Conservation (phyloP, 208 protist genomes). For the Wallacemonas sp. region DNA sequence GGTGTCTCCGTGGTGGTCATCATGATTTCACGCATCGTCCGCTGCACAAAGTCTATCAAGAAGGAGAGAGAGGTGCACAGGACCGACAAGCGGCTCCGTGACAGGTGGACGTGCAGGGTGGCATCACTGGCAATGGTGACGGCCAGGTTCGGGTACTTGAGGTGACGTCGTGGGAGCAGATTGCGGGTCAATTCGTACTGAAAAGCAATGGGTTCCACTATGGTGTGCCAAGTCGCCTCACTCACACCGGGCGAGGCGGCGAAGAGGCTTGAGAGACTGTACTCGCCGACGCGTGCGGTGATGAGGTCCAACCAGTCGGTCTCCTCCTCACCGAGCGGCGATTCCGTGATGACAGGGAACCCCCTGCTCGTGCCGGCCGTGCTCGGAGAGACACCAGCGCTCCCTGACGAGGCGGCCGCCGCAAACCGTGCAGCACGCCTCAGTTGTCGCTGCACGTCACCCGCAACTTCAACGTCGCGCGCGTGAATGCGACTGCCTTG, state of each 20-base stretch:
- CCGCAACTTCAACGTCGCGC: background rate
- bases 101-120: slow-evolving; percentile 13
- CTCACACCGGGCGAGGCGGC: no score
- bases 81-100: slow-evolving; percentile 29
- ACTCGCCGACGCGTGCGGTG: slow-evolving; percentile 11
- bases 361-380: background rate
- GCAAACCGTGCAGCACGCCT: background rate
- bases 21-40: slow-evolving; percentile 3
- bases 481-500: slow-evolving; percentile 3
- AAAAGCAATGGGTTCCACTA: slow-evolving; percentile 8
- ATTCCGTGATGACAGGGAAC: background rate
- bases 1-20: background rate
- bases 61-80: slow-evolving; percentile 30
- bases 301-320: slow-evolving; percentile 40
- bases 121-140: background rate
- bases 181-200: slow-evolving; percentile 14
- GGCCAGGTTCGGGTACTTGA: background rate
- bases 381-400: no score
- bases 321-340: slow-evolving; percentile 18
- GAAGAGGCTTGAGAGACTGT: slow-evolving; percentile 9
- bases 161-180: slow-evolving; percentile 21
- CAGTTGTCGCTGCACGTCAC: slow-evolving; percentile 7
- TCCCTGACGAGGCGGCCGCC: background rate
- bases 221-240: no score
- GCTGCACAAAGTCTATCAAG: slow-evolving; percentile 29